Evolutionary conservation across 1,139 yeast genomes (phyloP).

Genomic region (Blastobotrys capitulatus): DNA sequence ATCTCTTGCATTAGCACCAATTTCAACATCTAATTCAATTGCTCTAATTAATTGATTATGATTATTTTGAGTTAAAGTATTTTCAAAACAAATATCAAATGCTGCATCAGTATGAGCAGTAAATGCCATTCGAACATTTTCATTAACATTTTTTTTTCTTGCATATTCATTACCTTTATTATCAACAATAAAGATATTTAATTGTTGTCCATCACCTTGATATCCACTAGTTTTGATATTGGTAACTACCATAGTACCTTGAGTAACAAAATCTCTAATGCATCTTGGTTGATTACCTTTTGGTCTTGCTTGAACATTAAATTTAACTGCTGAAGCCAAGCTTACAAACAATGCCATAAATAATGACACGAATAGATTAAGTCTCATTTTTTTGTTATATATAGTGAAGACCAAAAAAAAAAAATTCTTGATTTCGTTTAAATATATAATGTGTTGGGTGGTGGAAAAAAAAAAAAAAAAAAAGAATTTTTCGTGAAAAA

Average conservation of each 20-base stretch:
- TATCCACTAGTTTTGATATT: slow-evolving; percentile 68
- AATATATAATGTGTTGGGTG: not conserved
- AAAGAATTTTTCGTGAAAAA: not conserved
- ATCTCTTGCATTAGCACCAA: slow-evolving; percentile 96
- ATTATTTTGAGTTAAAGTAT: slow-evolving; percentile 40
- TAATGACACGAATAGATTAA: slow-evolving; percentile 13
- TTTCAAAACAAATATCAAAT: slow-evolving; percentile 86
- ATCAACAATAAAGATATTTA: slow-evolving; percentile 37
- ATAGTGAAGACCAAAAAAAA: not conserved
- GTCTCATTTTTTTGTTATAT: not conserved
- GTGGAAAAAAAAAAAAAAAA: not conserved
- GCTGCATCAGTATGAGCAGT: slow-evolving; percentile 80
- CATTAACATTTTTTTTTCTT: slow-evolving; percentile 43
- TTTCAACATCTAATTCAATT: slow-evolving; percentile 85
- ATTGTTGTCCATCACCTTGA: slow-evolving; percentile 78
- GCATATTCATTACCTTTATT: slow-evolving; percentile 37
- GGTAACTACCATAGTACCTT: slow-evolving; percentile 76
- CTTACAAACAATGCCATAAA: slow-evolving; percentile 18
- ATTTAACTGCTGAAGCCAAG: slow-evolving; percentile 30
- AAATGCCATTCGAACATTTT: slow-evolving; percentile 67
- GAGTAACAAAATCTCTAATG: slow-evolving; percentile 82
- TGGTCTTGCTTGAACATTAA: slow-evolving; percentile 31
- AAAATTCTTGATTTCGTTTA: too few relatives aligned
- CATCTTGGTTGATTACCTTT: slow-evolving; percentile 47
- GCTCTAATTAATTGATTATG: slow-evolving; percentile 36